Evolutionary conservation across 371 early-diverging fungal genomes (phyloP).

Genomic region (Encephalitozoon cuniculi): DNA sequence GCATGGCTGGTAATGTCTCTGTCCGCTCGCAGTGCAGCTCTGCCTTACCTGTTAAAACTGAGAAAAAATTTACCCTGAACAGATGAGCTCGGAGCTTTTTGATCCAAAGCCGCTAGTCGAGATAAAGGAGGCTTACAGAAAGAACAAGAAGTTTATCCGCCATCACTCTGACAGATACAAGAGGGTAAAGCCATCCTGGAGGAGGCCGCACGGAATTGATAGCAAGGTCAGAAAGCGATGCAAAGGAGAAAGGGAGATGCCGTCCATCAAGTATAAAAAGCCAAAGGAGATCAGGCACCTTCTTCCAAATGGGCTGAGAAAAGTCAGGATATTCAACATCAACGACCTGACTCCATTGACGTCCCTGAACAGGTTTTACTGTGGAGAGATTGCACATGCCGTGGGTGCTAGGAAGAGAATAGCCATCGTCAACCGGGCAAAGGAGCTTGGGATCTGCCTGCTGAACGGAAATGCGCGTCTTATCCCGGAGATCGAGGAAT

Average conservation of each 20-base stretch:
- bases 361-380: conserved; percentile 94
- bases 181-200: conserved; percentile 78
- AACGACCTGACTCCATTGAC: conserved; percentile 85
- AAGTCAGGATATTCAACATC: conserved; percentile 83
- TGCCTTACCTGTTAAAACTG: not conserved
- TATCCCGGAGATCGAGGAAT: conserved; percentile 71
- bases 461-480: conserved; percentile 89
- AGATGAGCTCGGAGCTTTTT: conserved; percentile 15
- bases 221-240: conserved; percentile 92
- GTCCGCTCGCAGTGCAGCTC: not conserved
- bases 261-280: conserved; percentile 76
- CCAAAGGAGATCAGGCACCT: conserved; percentile 86
- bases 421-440: conserved; percentile 86
- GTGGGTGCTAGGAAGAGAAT: conserved; percentile 91
- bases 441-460: conserved; percentile 87
- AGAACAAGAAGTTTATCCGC: conserved; percentile 97
- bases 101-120: conserved; percentile 33
- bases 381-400: conserved; percentile 94
- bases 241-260: conserved; percentile 93
- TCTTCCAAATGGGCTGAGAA: conserved; percentile 92
- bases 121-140: conserved; percentile 57
- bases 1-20: not conserved
- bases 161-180: conserved; percentile 85
- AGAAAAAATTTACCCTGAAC: conserved; percentile 25
- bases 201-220: conserved; percentile 99